Percentiles rank a stretch among this genome's conserved stretches.
Evolutionary conservation across 2,329 filamentous ascomycete genomes (phyloP).

Genomic region (Calonectria pseudoreteaudii): DNA sequence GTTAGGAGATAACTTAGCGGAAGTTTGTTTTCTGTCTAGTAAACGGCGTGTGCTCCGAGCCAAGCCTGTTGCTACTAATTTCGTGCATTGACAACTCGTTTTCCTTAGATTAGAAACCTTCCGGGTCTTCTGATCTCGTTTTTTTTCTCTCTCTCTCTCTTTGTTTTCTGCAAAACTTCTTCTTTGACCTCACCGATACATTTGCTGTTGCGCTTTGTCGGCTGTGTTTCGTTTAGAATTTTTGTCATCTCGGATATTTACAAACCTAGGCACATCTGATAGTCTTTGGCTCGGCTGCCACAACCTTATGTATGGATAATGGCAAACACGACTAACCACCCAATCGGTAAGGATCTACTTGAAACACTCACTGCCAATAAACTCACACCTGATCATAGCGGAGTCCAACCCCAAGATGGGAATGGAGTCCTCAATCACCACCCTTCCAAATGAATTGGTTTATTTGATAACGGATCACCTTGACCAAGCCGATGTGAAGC

Average conservation of each 20-base stretch:
- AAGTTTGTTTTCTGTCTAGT: constrained; percentile 5
- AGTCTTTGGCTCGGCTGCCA: not conserved
- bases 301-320: not conserved
- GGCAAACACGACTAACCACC: not conserved
- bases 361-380: not conserved
- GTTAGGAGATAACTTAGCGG: not conserved
- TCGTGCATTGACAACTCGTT: constrained; percentile 4
- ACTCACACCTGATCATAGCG: not conserved
- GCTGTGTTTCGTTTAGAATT: no score
- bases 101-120: not conserved
- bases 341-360: not conserved
- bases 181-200: not conserved
- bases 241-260: not conserved
- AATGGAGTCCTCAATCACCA: not conserved
- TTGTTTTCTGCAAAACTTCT: not conserved
- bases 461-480: not conserved
- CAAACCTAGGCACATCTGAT: not conserved
- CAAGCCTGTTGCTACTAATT: not conserved
- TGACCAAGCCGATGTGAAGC: not conserved
- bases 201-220: not conserved
- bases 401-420: not conserved
- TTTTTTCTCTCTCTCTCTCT: not conserved
- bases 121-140: not conserved
- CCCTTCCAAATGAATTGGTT: constrained; percentile 6
- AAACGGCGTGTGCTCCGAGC: constrained; percentile 2